Base-by-base conservation (phyloP, 2,329 filamentous ascomycete species). In the Alternaria postmessia region DNA sequence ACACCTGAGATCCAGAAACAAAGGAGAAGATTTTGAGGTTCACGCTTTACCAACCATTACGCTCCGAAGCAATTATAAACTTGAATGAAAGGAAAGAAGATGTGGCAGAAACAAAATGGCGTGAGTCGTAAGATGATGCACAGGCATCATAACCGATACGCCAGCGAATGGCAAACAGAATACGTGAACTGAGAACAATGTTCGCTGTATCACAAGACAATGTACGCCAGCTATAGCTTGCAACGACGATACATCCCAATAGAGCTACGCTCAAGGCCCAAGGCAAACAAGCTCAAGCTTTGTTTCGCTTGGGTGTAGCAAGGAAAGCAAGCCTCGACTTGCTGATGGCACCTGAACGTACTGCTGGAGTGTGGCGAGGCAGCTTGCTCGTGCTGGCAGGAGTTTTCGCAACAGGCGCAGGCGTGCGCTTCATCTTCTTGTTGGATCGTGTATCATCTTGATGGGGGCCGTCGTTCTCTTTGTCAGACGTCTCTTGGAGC, bases 381-480 rank as follows among this genome's bases (percentile, higher is more conserved):
- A 72, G 57, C 65, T 76, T 79, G 65, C 65, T 77, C 30, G 59
- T 54, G 39, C 66, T 66, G 18, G 71, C 64, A 24, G 74, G 64
- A 18, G 71, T 75, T 68, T 75, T 78, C 12, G 73, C 67, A 24
- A 70, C 62, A 22, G 65, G 61, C 42, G 69, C 68, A 32, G 65
- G 56, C 14, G 64, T 67, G 6, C 62, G 57, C 62, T 69, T 78
- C 41, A 67, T 61, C 62, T 76, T 78, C 72, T 79, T 79, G 7
- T 69, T 64, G 8, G 71, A 73, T 28, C 77, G 74, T 36, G 66
- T 69, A 5, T 75, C 76, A 18, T 65, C 62, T 32, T 73, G 66
- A 5, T 43, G 59, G 14, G 69, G 73, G 24, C 71, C 69, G 20
- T 70, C 72, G 47, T 83, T 83, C 72, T 83, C 82, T 70, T 83